Evolutionary conservation across 139 green algal species (phyloP).

Genomic region (Volvox reticuliferus): DNA sequence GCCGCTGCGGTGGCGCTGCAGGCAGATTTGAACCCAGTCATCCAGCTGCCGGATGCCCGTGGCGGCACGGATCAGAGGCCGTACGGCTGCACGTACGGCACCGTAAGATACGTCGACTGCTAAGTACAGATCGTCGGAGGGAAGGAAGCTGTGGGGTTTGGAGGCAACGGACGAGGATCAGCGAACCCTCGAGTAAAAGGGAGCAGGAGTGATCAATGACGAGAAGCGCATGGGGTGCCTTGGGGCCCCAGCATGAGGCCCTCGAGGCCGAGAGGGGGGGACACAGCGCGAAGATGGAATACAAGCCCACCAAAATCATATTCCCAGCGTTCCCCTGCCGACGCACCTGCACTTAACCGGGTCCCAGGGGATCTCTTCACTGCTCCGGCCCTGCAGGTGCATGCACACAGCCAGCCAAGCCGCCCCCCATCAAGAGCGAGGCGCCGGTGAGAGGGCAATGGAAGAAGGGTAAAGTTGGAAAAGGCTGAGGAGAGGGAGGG

Average conservation of each 20-base stretch:
- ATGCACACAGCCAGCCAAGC: background rate
- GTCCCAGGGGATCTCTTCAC: constrained; percentile 19
- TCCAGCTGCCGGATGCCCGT: constrained; percentile 10
- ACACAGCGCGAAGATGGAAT: too few species aligned
- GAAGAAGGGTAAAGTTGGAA: too few species aligned
- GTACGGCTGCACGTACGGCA: constrained; percentile 1
- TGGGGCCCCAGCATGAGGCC: too few species aligned
- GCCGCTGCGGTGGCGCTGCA: background rate
- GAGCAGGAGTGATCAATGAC: too few species aligned
- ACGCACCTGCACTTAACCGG: constrained; percentile 3
- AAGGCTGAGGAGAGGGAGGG: too few species aligned
- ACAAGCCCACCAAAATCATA: too few species aligned
- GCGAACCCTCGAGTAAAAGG: too few species aligned
- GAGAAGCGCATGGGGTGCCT: too few species aligned
- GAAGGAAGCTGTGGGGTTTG: background rate
- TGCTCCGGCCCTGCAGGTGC: constrained; percentile 25
- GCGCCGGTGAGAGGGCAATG: too few species aligned
- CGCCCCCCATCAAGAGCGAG: too few species aligned
- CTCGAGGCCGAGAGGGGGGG: too few species aligned
- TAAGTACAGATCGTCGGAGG: background rate
- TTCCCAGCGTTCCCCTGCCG: background rate
- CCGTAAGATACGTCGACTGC: background rate
- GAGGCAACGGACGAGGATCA: background rate
- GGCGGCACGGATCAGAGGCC: constrained; percentile 17
- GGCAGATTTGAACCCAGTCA: constrained; percentile 10